These are phyloP conservation scores for Penicillium cosmopolitanum DNA, from an alignment of 495 filamentous ascomycete genomes.

Conservation along the genomic window DNA sequence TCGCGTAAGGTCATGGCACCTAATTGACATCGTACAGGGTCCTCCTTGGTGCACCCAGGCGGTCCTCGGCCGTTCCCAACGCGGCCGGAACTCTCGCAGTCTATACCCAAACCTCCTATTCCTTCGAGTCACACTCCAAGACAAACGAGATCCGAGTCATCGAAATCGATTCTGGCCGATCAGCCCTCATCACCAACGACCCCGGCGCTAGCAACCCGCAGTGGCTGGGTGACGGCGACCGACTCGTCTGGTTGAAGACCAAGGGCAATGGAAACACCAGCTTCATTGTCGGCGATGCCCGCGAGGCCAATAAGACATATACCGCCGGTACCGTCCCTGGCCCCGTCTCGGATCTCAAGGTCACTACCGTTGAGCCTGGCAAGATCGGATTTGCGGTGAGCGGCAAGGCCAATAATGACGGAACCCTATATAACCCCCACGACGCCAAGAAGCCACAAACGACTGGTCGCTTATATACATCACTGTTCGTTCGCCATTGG, in stretches of 20 bases:
- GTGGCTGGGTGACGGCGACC: slow-evolving; percentile 69
- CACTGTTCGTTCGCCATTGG: slow-evolving; percentile 65
- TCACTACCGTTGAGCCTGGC: slow-evolving; percentile 61
- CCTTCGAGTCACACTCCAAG: slow-evolving; percentile 78
- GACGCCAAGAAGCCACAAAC: slow-evolving; percentile 56
- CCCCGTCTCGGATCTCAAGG: slow-evolving; percentile 74
- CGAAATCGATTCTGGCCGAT: slow-evolving; percentile 69
- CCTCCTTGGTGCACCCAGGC: slow-evolving; percentile 81
- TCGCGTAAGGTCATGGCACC: slow-evolving; percentile 11
- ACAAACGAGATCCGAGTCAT: slow-evolving; percentile 75
- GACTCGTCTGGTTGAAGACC: slow-evolving; percentile 68
- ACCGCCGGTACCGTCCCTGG: slow-evolving; percentile 67
- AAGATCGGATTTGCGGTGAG: slow-evolving; percentile 72
- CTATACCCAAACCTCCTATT: slow-evolving; percentile 79
- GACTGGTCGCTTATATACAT: slow-evolving; percentile 57
- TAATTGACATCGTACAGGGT: slow-evolving; percentile 45
- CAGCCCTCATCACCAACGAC: slow-evolving; percentile 67
- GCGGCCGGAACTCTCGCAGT: slow-evolving; percentile 67
- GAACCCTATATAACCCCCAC: slow-evolving; percentile 58
- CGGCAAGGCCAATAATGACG: slow-evolving; percentile 59
- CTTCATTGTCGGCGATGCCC: slow-evolving; percentile 62
- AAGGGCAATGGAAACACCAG: slow-evolving; percentile 69
- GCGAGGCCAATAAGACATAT: slow-evolving; percentile 57
- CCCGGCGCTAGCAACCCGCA: slow-evolving; percentile 67
- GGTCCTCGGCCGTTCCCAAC: slow-evolving; percentile 78